phyloP scores from a whole-genome alignment of 2,329 filamentous ascomycete species.

The Bipolaris bicolor region DNA sequence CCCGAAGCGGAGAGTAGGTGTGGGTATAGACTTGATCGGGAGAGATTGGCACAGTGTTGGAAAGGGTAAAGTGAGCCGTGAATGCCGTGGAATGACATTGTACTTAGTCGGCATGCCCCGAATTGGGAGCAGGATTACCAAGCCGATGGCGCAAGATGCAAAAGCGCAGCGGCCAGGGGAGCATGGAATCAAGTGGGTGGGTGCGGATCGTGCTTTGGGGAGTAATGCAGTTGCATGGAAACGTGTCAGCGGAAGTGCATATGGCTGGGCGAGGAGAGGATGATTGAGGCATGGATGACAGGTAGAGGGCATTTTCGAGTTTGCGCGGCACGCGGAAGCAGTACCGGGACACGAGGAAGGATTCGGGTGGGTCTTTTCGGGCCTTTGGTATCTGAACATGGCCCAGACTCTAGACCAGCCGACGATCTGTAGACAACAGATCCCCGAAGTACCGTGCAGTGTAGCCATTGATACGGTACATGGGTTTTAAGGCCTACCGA shows the following conservation, averaged over 20 bases:
- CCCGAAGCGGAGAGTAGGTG: no score
- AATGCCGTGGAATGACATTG: no score
- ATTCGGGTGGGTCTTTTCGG: constrained; percentile 2
- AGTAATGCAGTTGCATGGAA: not conserved
- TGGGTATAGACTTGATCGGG: no score
- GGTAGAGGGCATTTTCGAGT: not conserved
- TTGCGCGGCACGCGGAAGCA: constrained; percentile 3
- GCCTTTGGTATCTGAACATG: constrained; percentile 2
- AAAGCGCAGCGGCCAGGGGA: no score
- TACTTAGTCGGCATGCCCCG: no score
- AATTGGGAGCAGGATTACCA: no score
- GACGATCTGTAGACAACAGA: not conserved
- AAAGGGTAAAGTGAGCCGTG: no score
- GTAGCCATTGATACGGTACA: not conserved
- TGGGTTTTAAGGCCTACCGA: no score
- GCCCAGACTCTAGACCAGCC: constrained; percentile 3
- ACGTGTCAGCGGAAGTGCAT: not conserved
- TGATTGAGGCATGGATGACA: not conserved
- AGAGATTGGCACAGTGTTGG: no score
- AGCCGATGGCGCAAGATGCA: no score
- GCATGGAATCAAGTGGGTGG: no score
- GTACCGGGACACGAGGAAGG: not conserved
- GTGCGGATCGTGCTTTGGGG: not conserved
- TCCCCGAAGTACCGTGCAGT: not conserved
- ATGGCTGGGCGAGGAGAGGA: not conserved